Percentiles rank a stretch among this genome's conserved stretches.
Evolutionary conservation across 441 rosid species (phyloP).

Genomic region (Arabidopsis hybrid): DNA sequence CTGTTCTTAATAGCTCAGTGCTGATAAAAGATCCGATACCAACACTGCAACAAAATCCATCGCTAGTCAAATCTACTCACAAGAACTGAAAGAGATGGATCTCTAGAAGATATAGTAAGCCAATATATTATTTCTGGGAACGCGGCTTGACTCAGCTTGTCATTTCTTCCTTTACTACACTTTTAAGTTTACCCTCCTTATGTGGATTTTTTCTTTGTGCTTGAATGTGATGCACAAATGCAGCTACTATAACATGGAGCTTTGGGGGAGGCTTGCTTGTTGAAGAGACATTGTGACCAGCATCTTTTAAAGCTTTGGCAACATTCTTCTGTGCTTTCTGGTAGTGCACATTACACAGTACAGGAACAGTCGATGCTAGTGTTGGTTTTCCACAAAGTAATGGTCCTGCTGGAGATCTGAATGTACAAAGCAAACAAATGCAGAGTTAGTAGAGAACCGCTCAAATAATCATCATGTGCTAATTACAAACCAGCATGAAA

Average conservation of each 20-base stretch:
- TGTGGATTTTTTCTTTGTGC: constrained; percentile 67
- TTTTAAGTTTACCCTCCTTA: constrained; percentile 37
- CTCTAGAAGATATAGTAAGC: too few species aligned
- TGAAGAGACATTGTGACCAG: constrained; percentile 78
- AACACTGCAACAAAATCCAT: too few species aligned
- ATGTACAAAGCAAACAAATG: constrained; percentile 24
- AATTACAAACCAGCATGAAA: background rate
- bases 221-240: constrained; percentile 86
- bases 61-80: too few species aligned
- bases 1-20: too few species aligned
- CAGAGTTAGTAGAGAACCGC: background rate
- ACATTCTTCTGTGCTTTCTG: constrained; percentile 86
- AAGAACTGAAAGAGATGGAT: too few species aligned
- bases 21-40: too few species aligned
- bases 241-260: constrained; percentile 83
- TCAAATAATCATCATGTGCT: background rate
- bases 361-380: constrained; percentile 73
- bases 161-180: constrained; percentile 55
- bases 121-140: constrained; percentile 11
- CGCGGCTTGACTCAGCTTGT: constrained; percentile 46
- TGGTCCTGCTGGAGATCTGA: constrained; percentile 79
- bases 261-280: constrained; percentile 84
- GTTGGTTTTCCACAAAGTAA: constrained; percentile 90
- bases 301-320: constrained; percentile 78
- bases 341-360: constrained; percentile 75